Base-by-base conservation (phyloP, 176 grass and related monocot genomes). In the Zoysia japonica region DNA sequence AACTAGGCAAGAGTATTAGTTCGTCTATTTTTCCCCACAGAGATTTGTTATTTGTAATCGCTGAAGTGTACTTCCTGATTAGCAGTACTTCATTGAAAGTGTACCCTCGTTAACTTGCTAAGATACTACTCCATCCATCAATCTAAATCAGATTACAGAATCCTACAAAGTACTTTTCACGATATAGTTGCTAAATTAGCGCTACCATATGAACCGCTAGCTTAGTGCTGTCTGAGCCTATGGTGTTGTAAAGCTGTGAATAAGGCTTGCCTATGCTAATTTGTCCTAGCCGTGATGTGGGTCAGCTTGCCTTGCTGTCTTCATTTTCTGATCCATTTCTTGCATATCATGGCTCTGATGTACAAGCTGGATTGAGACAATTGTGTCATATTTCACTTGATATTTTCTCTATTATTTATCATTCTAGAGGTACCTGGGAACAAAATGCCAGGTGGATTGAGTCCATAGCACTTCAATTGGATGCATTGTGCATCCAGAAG, bases 401-500 rank as follows among this genome's bases (percentile, higher is more conserved):
- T 42, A 42, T 15, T 3, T 47, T 8, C 12, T 68, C 1, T 55
- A 15, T 48, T 38, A 38, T 4, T 75, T 56, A n/a, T 80, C 4
- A 19, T 48, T 15, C 41, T 61, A 49, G 57, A 6, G 35, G 35
- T 38, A 83, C 17, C 3, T 56, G 9, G 11, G 20, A 75, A 4
- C 10, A 71, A 49, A 80, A 60, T 19, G 6, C 17, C 51, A 9
- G 15, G 28, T 28, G 28, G 28, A 1, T 3, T 35, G 9, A 49
- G 44, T 55, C 49, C 15, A 35, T 14, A 16, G 12, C 74, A 67
- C 37, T 28, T 28, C 28, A 28, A 28, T 46, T 67, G 19, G 51
- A 20, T 79, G 20, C 46, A 45, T 43, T 88, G 3, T 74, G 14
- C 9, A n/a, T 78, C 15, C 38, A 67, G 13, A 83, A 72, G 5